Conservation (phyloP, 768 basidiomycete genomes). For the Boletus bicolor region DNA sequence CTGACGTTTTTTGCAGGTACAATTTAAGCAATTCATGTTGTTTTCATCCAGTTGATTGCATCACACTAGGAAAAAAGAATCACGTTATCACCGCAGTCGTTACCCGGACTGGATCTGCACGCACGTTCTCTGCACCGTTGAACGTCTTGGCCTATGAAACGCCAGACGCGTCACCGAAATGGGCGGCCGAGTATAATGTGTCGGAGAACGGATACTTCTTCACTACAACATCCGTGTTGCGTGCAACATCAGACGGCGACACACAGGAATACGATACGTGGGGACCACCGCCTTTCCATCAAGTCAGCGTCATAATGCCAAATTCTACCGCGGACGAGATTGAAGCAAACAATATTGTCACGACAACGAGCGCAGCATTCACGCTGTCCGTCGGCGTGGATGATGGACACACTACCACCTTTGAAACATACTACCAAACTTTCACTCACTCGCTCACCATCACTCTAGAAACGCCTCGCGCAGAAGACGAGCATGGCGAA, state of each 20-base stretch:
- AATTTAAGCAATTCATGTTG: not conserved
- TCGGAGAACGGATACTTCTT: no score
- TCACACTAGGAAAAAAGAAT: not conserved
- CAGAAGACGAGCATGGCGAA: not conserved
- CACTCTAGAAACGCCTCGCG: not conserved
- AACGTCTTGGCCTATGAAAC: not conserved
- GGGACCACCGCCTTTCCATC: no score
- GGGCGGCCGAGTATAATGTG: constrained; percentile 4
- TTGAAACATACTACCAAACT: constrained; percentile 14
- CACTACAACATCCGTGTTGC: not conserved
- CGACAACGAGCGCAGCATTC: constrained; percentile 5
- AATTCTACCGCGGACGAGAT: constrained; percentile 5
- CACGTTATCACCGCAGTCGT: not conserved
- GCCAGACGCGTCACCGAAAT: not conserved
- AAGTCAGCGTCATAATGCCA: constrained; percentile 4
- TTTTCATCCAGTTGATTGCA: not conserved
- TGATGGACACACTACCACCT: not conserved
- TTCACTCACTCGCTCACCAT: constrained; percentile 8
- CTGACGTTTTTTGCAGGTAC: constrained; percentile 1
- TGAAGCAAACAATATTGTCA: not conserved
- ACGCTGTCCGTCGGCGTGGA: constrained; percentile 7
- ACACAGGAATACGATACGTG: no score
- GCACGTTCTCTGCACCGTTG: constrained; percentile 1
- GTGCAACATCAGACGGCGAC: not conserved
- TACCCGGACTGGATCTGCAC: constrained; percentile 14